Conservation (phyloP, 768 basidiomycete genomes). For the Tulasnella calospora region DNA sequence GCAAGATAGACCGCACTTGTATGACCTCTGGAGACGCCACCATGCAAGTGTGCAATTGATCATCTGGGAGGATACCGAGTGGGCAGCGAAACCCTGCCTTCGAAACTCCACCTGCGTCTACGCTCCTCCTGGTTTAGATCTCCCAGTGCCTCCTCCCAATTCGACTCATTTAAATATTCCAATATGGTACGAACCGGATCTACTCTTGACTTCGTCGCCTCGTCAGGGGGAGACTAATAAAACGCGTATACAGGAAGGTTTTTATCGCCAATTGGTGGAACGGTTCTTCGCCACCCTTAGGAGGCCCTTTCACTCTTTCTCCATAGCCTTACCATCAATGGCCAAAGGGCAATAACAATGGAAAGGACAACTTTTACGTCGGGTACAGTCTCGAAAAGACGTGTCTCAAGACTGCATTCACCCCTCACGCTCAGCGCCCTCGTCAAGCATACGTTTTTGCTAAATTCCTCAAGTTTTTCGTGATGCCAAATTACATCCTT, state of each 20-base stretch:
- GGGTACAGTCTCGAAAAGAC: slow-evolving; percentile 26
- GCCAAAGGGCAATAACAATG: not conserved
- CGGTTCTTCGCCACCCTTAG: slow-evolving; percentile 3
- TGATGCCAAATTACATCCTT: not conserved
- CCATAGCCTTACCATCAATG: slow-evolving; percentile 12
- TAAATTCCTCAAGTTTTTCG: slow-evolving; percentile 19
- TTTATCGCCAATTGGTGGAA: slow-evolving; percentile 19
- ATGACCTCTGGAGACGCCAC: not conserved
- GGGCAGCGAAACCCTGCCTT: not conserved
- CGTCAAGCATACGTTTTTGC: slow-evolving; percentile 25
- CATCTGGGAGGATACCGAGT: not conserved
- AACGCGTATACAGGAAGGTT: slow-evolving; percentile 14
- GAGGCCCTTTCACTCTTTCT: slow-evolving; percentile 17
- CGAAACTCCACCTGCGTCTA: not conserved
- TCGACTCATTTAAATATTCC: slow-evolving; percentile 10
- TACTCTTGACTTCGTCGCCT: too few species aligned
- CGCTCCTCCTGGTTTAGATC: not conserved
- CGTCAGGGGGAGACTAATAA: too few species aligned
- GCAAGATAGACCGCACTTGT: not conserved
- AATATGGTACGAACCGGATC: not conserved
- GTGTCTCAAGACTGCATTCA: slow-evolving; percentile 13
- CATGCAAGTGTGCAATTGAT: not conserved
- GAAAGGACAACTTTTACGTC: slow-evolving; percentile 17
- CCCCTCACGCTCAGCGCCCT: slow-evolving; percentile 8
- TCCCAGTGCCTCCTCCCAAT: not conserved